Conservation (phyloP, 345 rosid species). For the Eutrema heterophyllum region DNA sequence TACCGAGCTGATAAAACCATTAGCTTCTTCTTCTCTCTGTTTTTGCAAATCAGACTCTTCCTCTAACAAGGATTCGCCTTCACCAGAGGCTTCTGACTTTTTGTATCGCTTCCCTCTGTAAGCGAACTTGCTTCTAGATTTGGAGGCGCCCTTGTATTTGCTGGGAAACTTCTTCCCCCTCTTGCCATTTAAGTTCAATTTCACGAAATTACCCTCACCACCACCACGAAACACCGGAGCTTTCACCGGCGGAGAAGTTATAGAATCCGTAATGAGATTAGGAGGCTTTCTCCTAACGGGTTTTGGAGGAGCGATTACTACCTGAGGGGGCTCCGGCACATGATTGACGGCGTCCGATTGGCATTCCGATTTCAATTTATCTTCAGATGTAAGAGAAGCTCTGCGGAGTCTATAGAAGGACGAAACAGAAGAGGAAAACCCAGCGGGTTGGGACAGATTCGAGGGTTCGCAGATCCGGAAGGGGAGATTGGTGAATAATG, state of each 20-base stretch:
- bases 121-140: constrained; percentile 22
- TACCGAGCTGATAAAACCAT: constrained; percentile 27
- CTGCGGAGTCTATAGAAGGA: constrained; percentile 59
- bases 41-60: constrained; percentile 34
- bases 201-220: constrained; percentile 85
- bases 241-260: constrained; percentile 42
- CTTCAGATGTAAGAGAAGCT: constrained; percentile 35
- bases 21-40: constrained; percentile 24
- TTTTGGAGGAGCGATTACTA: constrained; percentile 21
- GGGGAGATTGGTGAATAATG: constrained; percentile 38
- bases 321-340: neutral
- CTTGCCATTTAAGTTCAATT: constrained; percentile 53
- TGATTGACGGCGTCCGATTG: neutral
- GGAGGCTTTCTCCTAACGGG: constrained; percentile 39
- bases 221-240: constrained; percentile 38
- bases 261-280: constrained; percentile 46
- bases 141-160: constrained; percentile 37
- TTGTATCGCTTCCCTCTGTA: constrained; percentile 48
- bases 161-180: constrained; percentile 54
- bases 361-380: constrained; percentile 2
- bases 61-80: constrained; percentile 45
- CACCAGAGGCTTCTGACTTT: constrained; percentile 30
- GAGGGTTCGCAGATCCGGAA: constrained; percentile 60
- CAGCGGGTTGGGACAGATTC: constrained; percentile 31
- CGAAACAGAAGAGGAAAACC: constrained; percentile 50